Base-by-base conservation (phyloP, 108 stramenopile genomes). In the Cyclotella sp. region DNA sequence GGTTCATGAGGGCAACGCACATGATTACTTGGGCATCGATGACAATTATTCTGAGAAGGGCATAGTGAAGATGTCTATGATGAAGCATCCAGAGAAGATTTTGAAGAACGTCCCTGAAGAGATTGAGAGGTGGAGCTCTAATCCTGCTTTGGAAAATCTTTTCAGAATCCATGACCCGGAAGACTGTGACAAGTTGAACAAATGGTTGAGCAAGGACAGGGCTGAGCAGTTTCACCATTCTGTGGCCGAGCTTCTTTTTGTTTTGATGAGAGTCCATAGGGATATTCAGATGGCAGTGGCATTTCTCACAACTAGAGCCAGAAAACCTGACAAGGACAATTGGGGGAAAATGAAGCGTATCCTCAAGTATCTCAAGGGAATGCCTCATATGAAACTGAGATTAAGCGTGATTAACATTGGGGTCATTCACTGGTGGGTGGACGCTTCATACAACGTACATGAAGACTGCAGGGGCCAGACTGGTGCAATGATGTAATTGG, bases 21-120 rank as follows among this genome's bases (percentile, higher is more conserved):
- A 68, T 34, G 49, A 68, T 52, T 68, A 68, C n/a, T 49, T 68
- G 7, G 49, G 46, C 5, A 68, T 68, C 24, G 29, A 28, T 49
- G 15, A 41, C n/a, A n/a, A n/a, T n/a, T n/a, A n/a, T n/a, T n/a
- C n/a, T 5, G 49, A 68, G 27, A 14, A 26, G 15, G 46, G 67
- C 3, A 12, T 27, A 12, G 46, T 68, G 27, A 49, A 52, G 15
- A 12, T 68, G 10, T 68, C 47, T 8, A 68, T 68, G 49, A 30
- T 30, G 5, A 52, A 68, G 40, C 19, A 68, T 68, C 12, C 29
- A 8, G n/a, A 28, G 26, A 52, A 29, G 28, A 52, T 68, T n/a
- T 30, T 68, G 9, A 13, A 65, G 18, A 18, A 28, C n/a, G n/a
- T 28, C 28, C 49, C 24, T 10, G 67, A 68, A 29, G 28, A 24